Evolutionary conservation across 495 filamentous ascomycete species (phyloP).

Genomic region (Chaetomium fimeti): DNA sequence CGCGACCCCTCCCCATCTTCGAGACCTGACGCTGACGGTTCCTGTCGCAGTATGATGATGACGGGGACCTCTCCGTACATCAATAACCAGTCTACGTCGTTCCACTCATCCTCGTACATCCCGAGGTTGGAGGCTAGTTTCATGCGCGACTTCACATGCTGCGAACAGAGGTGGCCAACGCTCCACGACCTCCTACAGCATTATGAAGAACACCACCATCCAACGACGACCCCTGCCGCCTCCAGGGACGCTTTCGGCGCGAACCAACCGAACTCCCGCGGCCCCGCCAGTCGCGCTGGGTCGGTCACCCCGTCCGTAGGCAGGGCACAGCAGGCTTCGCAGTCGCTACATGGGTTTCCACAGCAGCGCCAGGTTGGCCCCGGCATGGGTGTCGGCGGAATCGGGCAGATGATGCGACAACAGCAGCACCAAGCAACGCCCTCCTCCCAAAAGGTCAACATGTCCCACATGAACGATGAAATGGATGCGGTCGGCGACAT

Average conservation of each 20-base stretch:
- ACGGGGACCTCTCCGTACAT: slow-evolving; percentile 87
- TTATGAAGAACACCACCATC: slow-evolving; percentile 88
- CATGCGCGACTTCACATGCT: slow-evolving; percentile 94
- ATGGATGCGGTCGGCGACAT: slow-evolving; percentile 90
- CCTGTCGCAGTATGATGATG: slow-evolving; percentile 79
- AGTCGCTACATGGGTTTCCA: slow-evolving; percentile 40
- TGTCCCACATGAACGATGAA: slow-evolving; percentile 58
- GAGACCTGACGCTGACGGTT: slow-evolving; percentile 21
- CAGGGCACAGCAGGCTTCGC: slow-evolving; percentile 29
- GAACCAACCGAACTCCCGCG: slow-evolving; percentile 24
- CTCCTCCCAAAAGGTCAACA: slow-evolving; percentile 34
- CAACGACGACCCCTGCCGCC: slow-evolving; percentile 32
- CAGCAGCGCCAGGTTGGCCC: slow-evolving; percentile 39
- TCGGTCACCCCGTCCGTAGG: slow-evolving; percentile 28
- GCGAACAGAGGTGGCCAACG: slow-evolving; percentile 78
- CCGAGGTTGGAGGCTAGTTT: slow-evolving; percentile 97
- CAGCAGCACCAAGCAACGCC: slow-evolving; percentile 38
- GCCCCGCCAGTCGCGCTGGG: slow-evolving; percentile 30
- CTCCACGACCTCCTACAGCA: slow-evolving; percentile 94
- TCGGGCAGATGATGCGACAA: slow-evolving; percentile 51
- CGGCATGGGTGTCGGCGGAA: slow-evolving; percentile 39
- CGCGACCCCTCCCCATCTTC: background rate
- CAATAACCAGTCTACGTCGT: slow-evolving; percentile 85
- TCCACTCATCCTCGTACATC: slow-evolving; percentile 95
- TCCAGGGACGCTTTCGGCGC: slow-evolving; percentile 30